Base-by-base conservation (phyloP, 306 rosid genomes). In the Trifolium repens region DNA sequence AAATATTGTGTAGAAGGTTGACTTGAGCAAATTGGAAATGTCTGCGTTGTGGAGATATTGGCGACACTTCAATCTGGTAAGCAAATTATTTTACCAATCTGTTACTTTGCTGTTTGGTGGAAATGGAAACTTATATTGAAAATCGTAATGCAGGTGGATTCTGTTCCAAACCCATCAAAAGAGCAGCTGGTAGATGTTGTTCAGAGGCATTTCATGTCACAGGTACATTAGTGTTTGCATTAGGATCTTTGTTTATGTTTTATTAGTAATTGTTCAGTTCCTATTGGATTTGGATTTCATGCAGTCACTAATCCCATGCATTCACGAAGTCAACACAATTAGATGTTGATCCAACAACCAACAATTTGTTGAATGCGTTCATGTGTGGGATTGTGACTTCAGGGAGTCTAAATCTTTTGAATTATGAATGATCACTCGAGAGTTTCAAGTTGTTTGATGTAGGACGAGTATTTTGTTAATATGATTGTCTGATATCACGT, bases 161-260 rank as follows among this genome's bases (percentile, higher is more conserved):
- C 85, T 22, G 75, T 84, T 50, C 97, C 97, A 26, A 93, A 93
- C 82, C 98, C 97, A 14, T 93, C 98, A 0, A 91, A 88, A 79
- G 98, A 93, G 83, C 94, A 93, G 77, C 83, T 93, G 10, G 84
- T 93, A 72, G 97, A 91, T 80, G 88, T 88, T 59, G 98, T 93
- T 67, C 97, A 91, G 85, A 89, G 97, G 91, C 98, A 93, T 83
- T 93, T 93, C 90, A 87, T 88, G 96, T 89, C 98, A 1, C 98
- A 89, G 97, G 98, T 91, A 32, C 61, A 69, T 65, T 30, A 26
- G 39, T 35, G 59, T 10, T 22, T 8, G 14, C 71, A 17, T 39
- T 17, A 17, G 19, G 19, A 17, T 17, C 0, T 17, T 17, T 17
- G 19, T 17, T 17, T 27, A 34, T 53, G 26, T 61, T 60, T 62